Evolutionary conservation across 768 basidiomycete genomes (phyloP).

Genomic region (Rhodosporidiobolus odoratus): DNA sequence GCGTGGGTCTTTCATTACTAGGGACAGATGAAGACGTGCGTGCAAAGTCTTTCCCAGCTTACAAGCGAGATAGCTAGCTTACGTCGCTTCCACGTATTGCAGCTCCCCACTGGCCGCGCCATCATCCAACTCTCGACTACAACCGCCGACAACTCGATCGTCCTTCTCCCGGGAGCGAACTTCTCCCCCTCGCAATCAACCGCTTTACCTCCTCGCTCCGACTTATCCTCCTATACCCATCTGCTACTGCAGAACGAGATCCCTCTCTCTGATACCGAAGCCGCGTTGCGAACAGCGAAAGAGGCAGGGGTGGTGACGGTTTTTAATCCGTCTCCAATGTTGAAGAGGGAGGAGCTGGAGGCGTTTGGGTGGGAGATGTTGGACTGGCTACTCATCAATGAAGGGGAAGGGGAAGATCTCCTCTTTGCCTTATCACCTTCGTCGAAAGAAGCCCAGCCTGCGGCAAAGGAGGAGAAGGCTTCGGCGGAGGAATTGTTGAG

Average conservation of each 20-base stretch:
- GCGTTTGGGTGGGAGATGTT: conserved; percentile 46
- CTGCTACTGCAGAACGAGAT: conserved; percentile 52
- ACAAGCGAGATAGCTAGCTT: no score
- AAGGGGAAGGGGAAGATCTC: conserved; percentile 46
- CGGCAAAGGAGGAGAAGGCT: not conserved
- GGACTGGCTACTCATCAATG: conserved; percentile 49
- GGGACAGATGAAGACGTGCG: conserved; percentile 40
- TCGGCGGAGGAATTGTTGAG: not conserved
- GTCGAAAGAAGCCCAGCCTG: not conserved
- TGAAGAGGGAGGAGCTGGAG: conserved; percentile 40
- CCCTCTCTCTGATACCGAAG: conserved; percentile 43
- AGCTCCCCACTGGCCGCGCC: conserved; percentile 48
- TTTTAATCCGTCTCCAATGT: conserved; percentile 52
- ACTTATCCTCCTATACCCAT: conserved; percentile 40
- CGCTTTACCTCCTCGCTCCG: conserved; percentile 19
- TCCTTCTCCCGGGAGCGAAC: conserved; percentile 39
- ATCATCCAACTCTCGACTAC: conserved; percentile 48
- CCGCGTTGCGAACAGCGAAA: conserved; percentile 41
- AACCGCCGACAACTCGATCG: conserved; percentile 51
- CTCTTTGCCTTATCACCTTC: conserved; percentile 18
- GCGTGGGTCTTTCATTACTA: conserved; percentile 43
- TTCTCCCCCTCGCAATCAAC: conserved; percentile 25
- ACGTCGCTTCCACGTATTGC: not conserved
- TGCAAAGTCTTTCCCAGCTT: not conserved
- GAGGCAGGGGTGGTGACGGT: conserved; percentile 41